Percentiles rank a stretch among this genome's conserved stretches.
phyloP scores from a whole-genome alignment of 2,329 filamentous ascomycete species.

The Plectosphaerella sp. region DNA sequence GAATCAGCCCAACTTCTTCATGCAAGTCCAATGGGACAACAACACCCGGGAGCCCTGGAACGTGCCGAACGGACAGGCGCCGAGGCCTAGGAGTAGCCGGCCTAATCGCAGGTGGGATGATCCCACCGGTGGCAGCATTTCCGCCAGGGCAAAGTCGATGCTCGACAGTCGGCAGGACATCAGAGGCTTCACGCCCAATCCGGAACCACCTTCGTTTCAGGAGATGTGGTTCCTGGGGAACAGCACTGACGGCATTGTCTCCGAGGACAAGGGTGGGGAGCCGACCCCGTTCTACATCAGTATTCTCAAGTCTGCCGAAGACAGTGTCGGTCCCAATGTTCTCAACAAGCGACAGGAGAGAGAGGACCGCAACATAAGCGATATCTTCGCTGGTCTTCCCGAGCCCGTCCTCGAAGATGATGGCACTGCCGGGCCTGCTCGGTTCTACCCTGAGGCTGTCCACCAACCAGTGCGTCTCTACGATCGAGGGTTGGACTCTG shows the following conservation, averaged over 20 bases:
- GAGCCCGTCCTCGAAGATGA: conserved; percentile 58
- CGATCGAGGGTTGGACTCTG: conserved; percentile 72
- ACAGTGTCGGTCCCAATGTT: conserved; percentile 21
- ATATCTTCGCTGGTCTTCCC: conserved; percentile 42
- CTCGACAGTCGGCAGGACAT: conserved; percentile 13
- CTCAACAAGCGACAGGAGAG: conserved; percentile 22
- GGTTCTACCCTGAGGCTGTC: conserved; percentile 63
- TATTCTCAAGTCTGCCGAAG: conserved; percentile 49
- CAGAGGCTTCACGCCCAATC: conserved; percentile 42
- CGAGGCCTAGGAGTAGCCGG: conserved; percentile 18
- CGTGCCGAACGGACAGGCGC: conserved; percentile 30
- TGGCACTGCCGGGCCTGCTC: conserved; percentile 68
- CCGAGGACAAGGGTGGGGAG: conserved; percentile 71
- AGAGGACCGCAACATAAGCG: conserved; percentile 1
- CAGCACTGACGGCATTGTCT: conserved; percentile 71
- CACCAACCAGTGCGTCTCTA: conserved; percentile 82
- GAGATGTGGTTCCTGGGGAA: conserved; percentile 82
- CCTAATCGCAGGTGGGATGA: conserved; percentile 8
- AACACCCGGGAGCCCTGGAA: conserved; percentile 48
- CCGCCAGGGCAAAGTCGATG: conserved; percentile 9
- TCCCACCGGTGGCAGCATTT: background rate
- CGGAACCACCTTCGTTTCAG: conserved; percentile 53
- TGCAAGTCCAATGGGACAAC: conserved; percentile 74
- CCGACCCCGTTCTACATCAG: conserved; percentile 86
- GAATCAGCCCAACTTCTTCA: conserved; percentile 71